phyloP scores from a whole-genome alignment of 441 rosid genomes.

The Euphorbia celastroides region DNA sequence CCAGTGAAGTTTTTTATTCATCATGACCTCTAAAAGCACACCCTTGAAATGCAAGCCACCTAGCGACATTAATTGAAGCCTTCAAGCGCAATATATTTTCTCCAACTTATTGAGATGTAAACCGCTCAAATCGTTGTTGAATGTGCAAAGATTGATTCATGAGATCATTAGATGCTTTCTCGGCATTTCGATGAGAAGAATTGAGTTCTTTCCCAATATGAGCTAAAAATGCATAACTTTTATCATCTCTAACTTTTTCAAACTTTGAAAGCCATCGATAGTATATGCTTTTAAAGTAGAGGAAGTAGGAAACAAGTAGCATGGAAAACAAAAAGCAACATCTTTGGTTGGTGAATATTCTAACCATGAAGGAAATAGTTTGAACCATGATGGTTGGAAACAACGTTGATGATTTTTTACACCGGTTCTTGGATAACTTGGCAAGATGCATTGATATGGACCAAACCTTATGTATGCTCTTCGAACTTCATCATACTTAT shows the following conservation, averaged over 20 bases:
- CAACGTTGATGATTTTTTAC: too few relatives aligned
- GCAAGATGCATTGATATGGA: too few relatives aligned
- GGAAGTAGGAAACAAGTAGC: background rate
- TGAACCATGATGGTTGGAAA: background rate
- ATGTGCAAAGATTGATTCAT: background rate
- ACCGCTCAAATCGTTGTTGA: background rate
- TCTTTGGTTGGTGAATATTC: constrained; percentile 5
- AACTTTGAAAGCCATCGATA: background rate
- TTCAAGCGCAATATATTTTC: background rate
- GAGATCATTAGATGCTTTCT: background rate
- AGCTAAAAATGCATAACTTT: constrained; percentile 11
- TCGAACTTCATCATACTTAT: too few relatives aligned
- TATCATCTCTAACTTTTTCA: background rate
- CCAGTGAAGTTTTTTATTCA: too few relatives aligned
- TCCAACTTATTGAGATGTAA: background rate
- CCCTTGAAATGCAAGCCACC: constrained; percentile 9
- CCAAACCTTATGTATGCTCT: too few relatives aligned
- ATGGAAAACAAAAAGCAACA: constrained; percentile 2
- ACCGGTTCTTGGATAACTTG: too few relatives aligned
- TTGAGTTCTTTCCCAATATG: background rate
- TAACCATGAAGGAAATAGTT: background rate
- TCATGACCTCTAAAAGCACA: background rate
- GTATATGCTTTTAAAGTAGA: background rate
- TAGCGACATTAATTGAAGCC: background rate
- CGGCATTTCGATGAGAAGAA: background rate